Conservation (phyloP, 192 early-diverging fungal species). For the Linnemannia elongata region DNA sequence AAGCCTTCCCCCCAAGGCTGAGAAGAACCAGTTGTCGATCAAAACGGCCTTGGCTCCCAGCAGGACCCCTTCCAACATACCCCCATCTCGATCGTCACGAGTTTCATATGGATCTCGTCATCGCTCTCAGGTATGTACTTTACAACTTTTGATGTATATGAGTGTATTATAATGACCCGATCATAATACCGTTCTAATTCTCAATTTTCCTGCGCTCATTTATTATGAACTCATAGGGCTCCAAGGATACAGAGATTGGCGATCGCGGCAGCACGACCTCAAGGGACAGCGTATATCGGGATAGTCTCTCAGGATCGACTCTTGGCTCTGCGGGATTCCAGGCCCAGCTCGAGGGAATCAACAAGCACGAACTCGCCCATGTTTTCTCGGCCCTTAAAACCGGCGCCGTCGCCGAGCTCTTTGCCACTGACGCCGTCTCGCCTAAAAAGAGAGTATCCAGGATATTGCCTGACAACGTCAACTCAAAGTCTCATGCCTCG, state of each 20-base stretch:
- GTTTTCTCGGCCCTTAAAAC: constrained; percentile 24
- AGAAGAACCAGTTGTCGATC: background rate
- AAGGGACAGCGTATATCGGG: constrained; percentile 45
- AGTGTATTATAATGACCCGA: background rate
- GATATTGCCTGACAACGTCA: constrained; percentile 27
- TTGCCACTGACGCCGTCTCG: background rate
- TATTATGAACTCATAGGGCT: constrained; percentile 21
- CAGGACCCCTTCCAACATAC: constrained; percentile 10
- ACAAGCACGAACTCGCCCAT: constrained; percentile 36
- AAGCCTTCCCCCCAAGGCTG: constrained; percentile 13
- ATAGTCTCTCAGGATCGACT: constrained; percentile 54
- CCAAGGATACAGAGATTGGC: constrained; percentile 43
- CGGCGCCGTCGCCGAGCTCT: constrained; percentile 18
- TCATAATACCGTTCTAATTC: background rate
- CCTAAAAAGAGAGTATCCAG: background rate
- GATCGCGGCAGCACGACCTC: constrained; percentile 55
- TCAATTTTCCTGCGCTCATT: background rate
- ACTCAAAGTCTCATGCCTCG: background rate
- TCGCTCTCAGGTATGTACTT: constrained; percentile 35
- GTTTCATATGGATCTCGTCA: constrained; percentile 37
- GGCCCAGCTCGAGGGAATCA: constrained; percentile 40
- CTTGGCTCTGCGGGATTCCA: constrained; percentile 51
- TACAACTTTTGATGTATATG: background rate
- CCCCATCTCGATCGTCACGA: constrained; percentile 18
- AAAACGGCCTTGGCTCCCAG: constrained; percentile 1